Evolutionary conservation across 257 asterid species (phyloP).

Genomic region (Solanum rostratum): DNA sequence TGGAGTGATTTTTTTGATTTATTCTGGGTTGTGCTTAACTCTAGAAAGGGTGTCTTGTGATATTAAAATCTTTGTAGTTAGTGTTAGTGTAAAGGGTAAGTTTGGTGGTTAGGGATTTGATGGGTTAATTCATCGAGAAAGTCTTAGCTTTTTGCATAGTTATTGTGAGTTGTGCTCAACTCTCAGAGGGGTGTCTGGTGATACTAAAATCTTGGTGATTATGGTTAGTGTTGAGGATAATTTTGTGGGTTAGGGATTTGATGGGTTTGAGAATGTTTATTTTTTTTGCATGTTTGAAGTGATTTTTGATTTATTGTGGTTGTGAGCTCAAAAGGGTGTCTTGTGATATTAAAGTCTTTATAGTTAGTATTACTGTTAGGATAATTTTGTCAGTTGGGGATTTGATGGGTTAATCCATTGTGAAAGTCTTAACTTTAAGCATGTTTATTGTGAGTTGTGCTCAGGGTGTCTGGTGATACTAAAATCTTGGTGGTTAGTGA

Average conservation of each 20-base stretch:
- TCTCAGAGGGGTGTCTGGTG: neutral
- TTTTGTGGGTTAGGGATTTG: neutral
- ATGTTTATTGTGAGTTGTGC: slow-evolving; percentile 5
- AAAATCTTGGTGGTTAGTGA: neutral
- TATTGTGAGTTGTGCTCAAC: neutral
- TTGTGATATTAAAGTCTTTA: slow-evolving; percentile 1
- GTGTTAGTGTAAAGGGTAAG: neutral
- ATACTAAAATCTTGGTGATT: neutral
- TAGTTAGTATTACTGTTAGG: too few species aligned
- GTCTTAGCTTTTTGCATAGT: neutral
- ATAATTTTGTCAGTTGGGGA: neutral
- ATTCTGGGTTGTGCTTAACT: neutral
- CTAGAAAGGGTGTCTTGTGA: neutral
- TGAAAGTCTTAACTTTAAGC: neutral
- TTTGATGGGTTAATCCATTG: slow-evolving; percentile 6
- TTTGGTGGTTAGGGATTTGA: neutral
- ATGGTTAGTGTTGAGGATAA: neutral
- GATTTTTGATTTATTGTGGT: too few species aligned
- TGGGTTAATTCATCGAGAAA: neutral
- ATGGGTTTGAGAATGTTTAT: neutral
- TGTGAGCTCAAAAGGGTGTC: neutral
- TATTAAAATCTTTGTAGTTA: slow-evolving; percentile 1
- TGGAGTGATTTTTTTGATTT: neutral
- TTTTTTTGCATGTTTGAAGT: slow-evolving; percentile 3
- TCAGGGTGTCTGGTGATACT: neutral